phyloP scores from a whole-genome alignment of 495 filamentous ascomycete genomes.

The Saxophila tyrrhenica region DNA sequence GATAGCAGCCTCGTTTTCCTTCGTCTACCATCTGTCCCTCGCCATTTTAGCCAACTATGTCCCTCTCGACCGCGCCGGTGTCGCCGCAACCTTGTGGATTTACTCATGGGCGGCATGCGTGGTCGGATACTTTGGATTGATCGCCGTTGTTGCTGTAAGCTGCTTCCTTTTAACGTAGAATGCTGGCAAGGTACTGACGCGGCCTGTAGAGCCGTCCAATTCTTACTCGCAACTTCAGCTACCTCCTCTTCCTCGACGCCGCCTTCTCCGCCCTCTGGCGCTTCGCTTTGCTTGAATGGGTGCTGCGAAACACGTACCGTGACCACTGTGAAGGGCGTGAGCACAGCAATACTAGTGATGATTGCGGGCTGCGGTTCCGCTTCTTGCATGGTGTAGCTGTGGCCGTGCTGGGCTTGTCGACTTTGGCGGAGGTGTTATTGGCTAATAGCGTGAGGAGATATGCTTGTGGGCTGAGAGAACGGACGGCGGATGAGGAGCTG shows the following conservation, averaged over 20 bases:
- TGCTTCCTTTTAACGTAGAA: background rate
- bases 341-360: background rate
- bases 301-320: background rate
- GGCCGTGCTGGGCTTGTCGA: background rate
- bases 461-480: background rate
- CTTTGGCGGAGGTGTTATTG: background rate
- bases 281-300: background rate
- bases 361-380: background rate
- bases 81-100: background rate
- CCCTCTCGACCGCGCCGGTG: background rate
- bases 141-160: background rate
- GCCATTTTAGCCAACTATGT: background rate
- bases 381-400: background rate
- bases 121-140: background rate
- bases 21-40: background rate
- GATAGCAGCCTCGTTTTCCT: background rate
- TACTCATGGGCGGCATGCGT: background rate
- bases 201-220: background rate
- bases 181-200: background rate
- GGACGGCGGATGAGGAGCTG: background rate
- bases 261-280: background rate
- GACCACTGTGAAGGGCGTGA: background rate
- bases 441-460: background rate
- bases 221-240: background rate
- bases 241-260: background rate